A percentile compares a stretch with the other conserved stretches of the same genome.
phyloP scores from a whole-genome alignment of 345 rosid species.

The Pistacia integerrima region DNA sequence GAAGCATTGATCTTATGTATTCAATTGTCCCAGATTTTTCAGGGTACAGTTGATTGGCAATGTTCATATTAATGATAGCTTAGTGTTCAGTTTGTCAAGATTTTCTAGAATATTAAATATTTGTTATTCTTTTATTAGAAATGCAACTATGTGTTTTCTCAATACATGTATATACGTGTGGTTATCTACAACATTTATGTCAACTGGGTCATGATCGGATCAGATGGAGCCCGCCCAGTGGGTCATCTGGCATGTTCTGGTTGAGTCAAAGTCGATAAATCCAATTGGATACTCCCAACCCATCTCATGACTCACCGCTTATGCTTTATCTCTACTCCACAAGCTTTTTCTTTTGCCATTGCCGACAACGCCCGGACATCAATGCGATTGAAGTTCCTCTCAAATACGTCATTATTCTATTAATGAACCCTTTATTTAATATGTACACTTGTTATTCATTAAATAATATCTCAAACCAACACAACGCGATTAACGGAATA shows the following conservation, averaged over 20 bases:
- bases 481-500: too few species aligned
- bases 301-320: background rate
- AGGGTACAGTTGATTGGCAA: background rate
- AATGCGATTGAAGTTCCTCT: too few species aligned
- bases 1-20: background rate
- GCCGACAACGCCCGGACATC: background rate
- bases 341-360: background rate
- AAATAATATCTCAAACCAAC: too few species aligned
- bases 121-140: conserved; percentile 25
- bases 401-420: too few species aligned
- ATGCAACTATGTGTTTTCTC: background rate
- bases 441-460: too few species aligned
- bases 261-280: background rate
- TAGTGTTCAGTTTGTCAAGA: conserved; percentile 19
- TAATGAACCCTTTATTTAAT: too few species aligned
- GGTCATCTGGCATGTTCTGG: background rate
- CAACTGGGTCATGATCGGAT: too few species aligned
- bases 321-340: too few species aligned
- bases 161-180: background rate
- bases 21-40: background rate
- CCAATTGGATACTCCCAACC: background rate
- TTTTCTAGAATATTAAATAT: conserved; percentile 16
- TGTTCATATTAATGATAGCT: conserved; percentile 8
- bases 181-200: background rate
- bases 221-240: too few species aligned